Base-by-base conservation (phyloP, 495 filamentous ascomycete genomes). In the Aspergillus wentii region DNA sequence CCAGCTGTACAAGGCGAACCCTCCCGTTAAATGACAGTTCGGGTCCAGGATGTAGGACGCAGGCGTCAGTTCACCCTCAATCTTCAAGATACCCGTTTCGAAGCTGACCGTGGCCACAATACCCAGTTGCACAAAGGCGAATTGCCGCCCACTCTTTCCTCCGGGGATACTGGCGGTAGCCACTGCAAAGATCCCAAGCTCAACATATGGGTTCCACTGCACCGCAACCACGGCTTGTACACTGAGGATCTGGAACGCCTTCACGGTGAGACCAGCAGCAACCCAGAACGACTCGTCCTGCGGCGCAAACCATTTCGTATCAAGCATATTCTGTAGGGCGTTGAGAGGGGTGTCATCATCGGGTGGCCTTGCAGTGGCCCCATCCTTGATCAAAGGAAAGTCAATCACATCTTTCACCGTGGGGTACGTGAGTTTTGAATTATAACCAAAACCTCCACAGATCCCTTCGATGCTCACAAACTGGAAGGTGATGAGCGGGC, bases 361-460 rank as follows among this genome's bases (percentile, higher is more conserved):
- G 1, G 16, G 22, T 19, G 29, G 14, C 17, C 22, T 39, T 9
- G 33, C 13, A 13, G 29, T 18, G 30, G n/a, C n/a, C n/a, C n/a
- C n/a, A n/a, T n/a, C n/a, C n/a, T 41, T 29, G n/a, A 72, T 38
- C 19, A 76, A 62, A 0, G 70, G 69, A 40, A 69, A 71, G 6
- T 54, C 6, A 7, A 33, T 18, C 1, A 76, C 38, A 9, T 66
- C 26, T 1, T 57, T 48, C 8, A 57, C 40, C 0, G 41, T 51
- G 2, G 66, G 71, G 14, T 57, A 17, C 5, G 42, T 50, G 1
- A 72, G 34, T 7, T 29, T 33, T 6, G 40, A 54, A 35, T 75
- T 72, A 41, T 69, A 71, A 2, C 72, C 72, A 23, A 75, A 69
- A 1, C 71, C 71, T n/a, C 49, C 57, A 1, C 40, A 40, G 16